Conservation (phyloP, 345 rosid species). For the Hibiscus tridactylites region DNA sequence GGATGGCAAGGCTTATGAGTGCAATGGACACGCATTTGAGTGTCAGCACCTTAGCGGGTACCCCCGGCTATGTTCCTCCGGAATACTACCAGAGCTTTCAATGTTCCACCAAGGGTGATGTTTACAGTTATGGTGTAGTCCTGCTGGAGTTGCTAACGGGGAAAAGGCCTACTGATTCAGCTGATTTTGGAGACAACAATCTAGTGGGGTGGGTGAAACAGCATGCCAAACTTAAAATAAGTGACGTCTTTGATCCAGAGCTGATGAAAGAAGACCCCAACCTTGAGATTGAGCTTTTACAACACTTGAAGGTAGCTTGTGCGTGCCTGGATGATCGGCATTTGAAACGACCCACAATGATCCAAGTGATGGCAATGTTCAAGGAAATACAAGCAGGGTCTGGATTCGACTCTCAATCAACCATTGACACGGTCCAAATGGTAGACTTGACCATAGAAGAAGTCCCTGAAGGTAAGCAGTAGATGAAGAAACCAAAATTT, state of each 20-base stretch:
- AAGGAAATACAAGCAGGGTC: slow-evolving; percentile 77
- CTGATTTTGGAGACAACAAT: slow-evolving; percentile 94
- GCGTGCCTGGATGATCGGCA: slow-evolving; percentile 82
- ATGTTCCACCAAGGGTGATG: slow-evolving; percentile 84
- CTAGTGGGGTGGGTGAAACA: slow-evolving; percentile 98
- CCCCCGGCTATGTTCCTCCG: slow-evolving; percentile 97
- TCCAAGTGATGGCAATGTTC: slow-evolving; percentile 72
- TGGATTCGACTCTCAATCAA: slow-evolving; percentile 61
- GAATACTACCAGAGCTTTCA: slow-evolving; percentile 92
- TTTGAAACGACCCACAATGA: slow-evolving; percentile 62
- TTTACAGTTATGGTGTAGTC: slow-evolving; percentile 95
- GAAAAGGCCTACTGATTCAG: slow-evolving; percentile 81
- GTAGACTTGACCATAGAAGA: slow-evolving; percentile 78
- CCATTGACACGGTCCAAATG: slow-evolving; percentile 51
- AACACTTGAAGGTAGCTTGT: slow-evolving; percentile 61
- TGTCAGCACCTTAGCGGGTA: slow-evolving; percentile 92
- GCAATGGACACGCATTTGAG: slow-evolving; percentile 91
- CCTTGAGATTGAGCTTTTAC: slow-evolving; percentile 62
- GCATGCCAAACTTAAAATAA: slow-evolving; percentile 63
- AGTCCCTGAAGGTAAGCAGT: slow-evolving; percentile 53
- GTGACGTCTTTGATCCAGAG: slow-evolving; percentile 71
- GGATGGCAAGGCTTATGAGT: slow-evolving; percentile 91
- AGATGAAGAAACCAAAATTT: slow-evolving; percentile 11
- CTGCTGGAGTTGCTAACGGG: slow-evolving; percentile 90
- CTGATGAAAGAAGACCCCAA: slow-evolving; percentile 66